phyloP scores from a whole-genome alignment of 2,329 filamentous ascomycete species.

The Triangularia setosa region DNA sequence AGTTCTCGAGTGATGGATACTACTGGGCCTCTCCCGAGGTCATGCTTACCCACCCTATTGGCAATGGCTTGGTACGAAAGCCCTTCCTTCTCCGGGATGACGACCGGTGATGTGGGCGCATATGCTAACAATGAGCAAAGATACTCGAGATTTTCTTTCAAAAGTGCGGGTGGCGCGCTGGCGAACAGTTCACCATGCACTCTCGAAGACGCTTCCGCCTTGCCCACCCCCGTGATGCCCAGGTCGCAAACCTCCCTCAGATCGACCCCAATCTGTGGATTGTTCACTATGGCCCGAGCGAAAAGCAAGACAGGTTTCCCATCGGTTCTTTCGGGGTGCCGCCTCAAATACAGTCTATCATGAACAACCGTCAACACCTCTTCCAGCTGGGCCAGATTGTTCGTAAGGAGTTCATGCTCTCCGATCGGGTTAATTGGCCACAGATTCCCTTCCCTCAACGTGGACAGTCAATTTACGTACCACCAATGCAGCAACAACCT shows the following conservation, averaged over 20 bases:
- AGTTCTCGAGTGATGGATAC: slow-evolving; percentile 87
- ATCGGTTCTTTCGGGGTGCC: slow-evolving; percentile 62
- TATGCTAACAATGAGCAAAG: slow-evolving; percentile 40
- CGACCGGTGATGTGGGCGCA: background rate
- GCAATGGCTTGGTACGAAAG: slow-evolving; percentile 53
- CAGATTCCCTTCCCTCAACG: slow-evolving; percentile 66
- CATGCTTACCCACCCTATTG: slow-evolving; percentile 68
- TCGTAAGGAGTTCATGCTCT: slow-evolving; percentile 91
- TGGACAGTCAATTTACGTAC: slow-evolving; percentile 48
- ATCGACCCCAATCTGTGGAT: slow-evolving; percentile 85
- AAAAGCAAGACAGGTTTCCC: slow-evolving; percentile 69
- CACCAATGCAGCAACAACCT: slow-evolving; percentile 42
- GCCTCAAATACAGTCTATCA: slow-evolving; percentile 55
- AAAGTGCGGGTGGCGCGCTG: slow-evolving; percentile 72
- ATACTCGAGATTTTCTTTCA: slow-evolving; percentile 86
- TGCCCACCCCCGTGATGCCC: slow-evolving; percentile 58
- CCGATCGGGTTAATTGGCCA: slow-evolving; percentile 87
- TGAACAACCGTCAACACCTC: slow-evolving; percentile 61
- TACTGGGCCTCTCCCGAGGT: slow-evolving; percentile 83
- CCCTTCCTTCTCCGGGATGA: background rate
- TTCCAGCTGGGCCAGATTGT: slow-evolving; percentile 75
- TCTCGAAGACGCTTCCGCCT: slow-evolving; percentile 84
- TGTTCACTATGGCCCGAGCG: slow-evolving; percentile 79
- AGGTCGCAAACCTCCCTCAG: slow-evolving; percentile 52
- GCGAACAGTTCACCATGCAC: slow-evolving; percentile 71